These are phyloP conservation scores for Dentiscutata heterogama DNA, from an alignment of 371 early-diverging fungal genomes.

Conservation along the genomic window DNA sequence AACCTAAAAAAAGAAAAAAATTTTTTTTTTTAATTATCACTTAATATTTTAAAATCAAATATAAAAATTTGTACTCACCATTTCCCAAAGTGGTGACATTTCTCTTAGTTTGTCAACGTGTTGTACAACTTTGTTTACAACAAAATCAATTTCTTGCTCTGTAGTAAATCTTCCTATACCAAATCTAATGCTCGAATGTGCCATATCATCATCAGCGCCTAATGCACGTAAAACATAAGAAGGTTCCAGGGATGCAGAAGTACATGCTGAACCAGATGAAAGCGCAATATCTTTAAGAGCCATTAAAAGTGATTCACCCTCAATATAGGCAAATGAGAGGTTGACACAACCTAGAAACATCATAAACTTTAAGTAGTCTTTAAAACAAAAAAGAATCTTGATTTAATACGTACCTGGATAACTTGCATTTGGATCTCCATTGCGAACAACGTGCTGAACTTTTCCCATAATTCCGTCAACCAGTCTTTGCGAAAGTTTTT, in stretches of 20 bases:
- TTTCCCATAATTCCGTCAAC: conserved; percentile 82
- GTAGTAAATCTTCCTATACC: conserved; percentile 99
- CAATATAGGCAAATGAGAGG: conserved; percentile 99
- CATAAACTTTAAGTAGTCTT: conserved; percentile 23
- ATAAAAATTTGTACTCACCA: conserved; percentile 61
- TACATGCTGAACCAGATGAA: conserved; percentile 99
- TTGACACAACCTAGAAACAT: conserved; percentile 88
- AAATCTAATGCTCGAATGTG: conserved; percentile 98
- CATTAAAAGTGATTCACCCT: conserved; percentile 99
- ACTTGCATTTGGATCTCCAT: conserved; percentile 85
- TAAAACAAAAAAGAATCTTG: neutral
- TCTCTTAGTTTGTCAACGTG: conserved; percentile 96
- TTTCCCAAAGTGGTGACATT: conserved; percentile 99
- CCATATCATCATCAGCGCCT: conserved; percentile 99
- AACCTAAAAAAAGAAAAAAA: conserved; percentile 52
- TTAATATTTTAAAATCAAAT: neutral
- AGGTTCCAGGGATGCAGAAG: conserved; percentile 99
- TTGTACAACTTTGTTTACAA: conserved; percentile 84
- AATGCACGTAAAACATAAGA: conserved; percentile 98
- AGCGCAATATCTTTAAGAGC: conserved; percentile 98
- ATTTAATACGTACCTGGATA: conserved; percentile 78
- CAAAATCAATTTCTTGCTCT: conserved; percentile 96
- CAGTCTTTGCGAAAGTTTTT: conserved; percentile 80
- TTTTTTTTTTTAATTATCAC: neutral
- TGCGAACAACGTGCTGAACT: conserved; percentile 87